phyloP scores from a whole-genome alignment of 106 monocot genomes.

The Acanthochlamys bracteata region DNA sequence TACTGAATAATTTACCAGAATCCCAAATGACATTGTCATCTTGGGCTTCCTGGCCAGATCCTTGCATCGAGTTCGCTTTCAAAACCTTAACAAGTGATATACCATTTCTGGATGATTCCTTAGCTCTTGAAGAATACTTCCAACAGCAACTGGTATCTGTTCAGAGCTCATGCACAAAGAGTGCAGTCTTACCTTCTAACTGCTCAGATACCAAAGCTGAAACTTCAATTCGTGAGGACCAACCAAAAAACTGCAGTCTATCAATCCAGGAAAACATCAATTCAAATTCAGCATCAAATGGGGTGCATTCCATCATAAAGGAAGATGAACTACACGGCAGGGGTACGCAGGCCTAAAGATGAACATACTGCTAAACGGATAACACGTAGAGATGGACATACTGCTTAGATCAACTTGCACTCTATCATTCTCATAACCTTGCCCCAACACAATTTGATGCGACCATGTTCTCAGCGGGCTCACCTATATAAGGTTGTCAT shows the following conservation, averaged over 20 bases:
- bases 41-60: slow-evolving; percentile 1
- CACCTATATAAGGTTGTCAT: too few species aligned
- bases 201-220: not conserved
- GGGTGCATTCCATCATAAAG: not conserved
- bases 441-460: too few species aligned
- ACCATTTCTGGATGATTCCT: not conserved
- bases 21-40: not conserved
- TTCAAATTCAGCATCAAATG: not conserved
- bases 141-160: not conserved
- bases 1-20: not conserved
- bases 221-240: not conserved
- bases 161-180: not conserved
- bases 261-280: not conserved
- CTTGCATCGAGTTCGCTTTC: slow-evolving; percentile 14
- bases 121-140: not conserved
- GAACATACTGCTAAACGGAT: too few species aligned
- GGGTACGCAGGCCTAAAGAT: not conserved
- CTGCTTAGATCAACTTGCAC: too few species aligned
- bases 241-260: not conserved
- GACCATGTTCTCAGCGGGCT: too few species aligned
- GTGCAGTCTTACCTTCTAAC: not conserved
- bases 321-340: not conserved
- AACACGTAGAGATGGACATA: too few species aligned
- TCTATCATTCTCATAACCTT: too few species aligned
- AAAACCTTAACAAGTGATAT: slow-evolving; percentile 4